Percentiles rank a stretch among this genome's conserved stretches.
Evolutionary conservation across 1,284 basidiomycete species (phyloP).

Genomic region (Xerocomus amazonicus): DNA sequence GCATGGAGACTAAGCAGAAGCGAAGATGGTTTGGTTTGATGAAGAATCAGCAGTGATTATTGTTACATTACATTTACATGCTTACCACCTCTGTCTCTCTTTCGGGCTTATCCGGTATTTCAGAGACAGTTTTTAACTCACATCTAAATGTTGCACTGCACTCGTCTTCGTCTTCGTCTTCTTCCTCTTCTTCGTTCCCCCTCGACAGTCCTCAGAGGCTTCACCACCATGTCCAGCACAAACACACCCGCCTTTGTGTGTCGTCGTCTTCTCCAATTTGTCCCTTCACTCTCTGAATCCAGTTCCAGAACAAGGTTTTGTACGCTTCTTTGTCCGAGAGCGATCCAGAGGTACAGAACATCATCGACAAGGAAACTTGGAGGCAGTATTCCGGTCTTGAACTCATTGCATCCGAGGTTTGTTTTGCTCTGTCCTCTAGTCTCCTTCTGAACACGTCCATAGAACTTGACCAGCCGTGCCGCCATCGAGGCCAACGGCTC

Average conservation of each 20-base stretch:
- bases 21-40: conserved; percentile 35
- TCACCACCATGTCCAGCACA: conserved; percentile 53
- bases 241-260: conserved; percentile 60
- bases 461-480: conserved; percentile 93
- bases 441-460: conserved; percentile 6
- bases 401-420: conserved; percentile 90
- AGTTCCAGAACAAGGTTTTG: conserved; percentile 80
- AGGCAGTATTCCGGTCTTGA: conserved; percentile 97
- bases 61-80: too few relatives aligned
- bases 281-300: not conserved
- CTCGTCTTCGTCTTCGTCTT: conserved; percentile 30
- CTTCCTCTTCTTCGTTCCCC: too few relatives aligned
- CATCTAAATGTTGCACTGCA: conserved; percentile 26
- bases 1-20: conserved; percentile 53
- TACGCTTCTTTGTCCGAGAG: conserved; percentile 86
- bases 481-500: conserved; percentile 99
- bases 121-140: conserved; percentile 9
- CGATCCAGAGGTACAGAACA: conserved; percentile 93
- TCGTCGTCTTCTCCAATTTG: conserved; percentile 8
- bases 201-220: conserved; percentile 7
- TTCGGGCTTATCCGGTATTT: conserved; percentile 25
- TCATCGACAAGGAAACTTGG: conserved; percentile 99
- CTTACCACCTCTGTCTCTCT: not conserved
- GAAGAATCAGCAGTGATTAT: conserved; percentile 2
- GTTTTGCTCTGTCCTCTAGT: conserved; percentile 14